Evolutionary conservation across 192 early-diverging fungal genomes (phyloP), one percentile per base, ranked within the genome.

Genomic region (Coemansia sp.): DNA sequence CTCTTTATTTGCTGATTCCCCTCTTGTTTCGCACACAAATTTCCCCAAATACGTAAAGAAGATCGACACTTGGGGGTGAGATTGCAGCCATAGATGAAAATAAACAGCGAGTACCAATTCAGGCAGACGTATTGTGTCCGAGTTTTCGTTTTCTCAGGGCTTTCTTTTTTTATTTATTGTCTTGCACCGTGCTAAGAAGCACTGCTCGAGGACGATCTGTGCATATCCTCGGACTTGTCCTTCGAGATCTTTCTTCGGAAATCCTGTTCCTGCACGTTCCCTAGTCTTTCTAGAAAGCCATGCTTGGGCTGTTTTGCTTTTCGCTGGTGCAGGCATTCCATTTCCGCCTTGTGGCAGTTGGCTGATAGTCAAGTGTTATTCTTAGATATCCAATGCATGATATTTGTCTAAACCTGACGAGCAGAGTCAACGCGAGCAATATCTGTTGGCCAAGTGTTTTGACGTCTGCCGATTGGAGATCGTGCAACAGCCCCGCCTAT

Each of bases 31-130:
- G n/a, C n/a, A n/a, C 10, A 23, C 22, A 18, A 27, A 10, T 3
- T 23, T 31, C 54, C 45, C 55, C 54, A 50, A 57, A 30, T 53
- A 57, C 51, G 38, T 42, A 29, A 62, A 55, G 23, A 35, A n/a
- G 55, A 65, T 65, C 55, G 49, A 23, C 56, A 54, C 22, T 7
- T 10, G 25, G 30, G 47, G 47, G 48, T 38, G 48, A 25, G 25
- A n/a, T 14, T 56, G 42, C 50, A 52, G 50, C 14, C n/a, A n/a
- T 44, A 19, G 43, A 44, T 21, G 43, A 44, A 21, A 44, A 44
- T 44, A 19, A 44, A 44, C 43, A n/a, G 43, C 7, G n/a, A 21
- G n/a, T 19, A 21, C 43, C 43, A 40, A 40, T 40, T 16, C 35
- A 40, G 35, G n/a, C 35, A 40, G 35, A 16, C 35, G n/a, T n/a